Conservation (phyloP, 768 basidiomycete genomes). For the Boletus sp. region DNA sequence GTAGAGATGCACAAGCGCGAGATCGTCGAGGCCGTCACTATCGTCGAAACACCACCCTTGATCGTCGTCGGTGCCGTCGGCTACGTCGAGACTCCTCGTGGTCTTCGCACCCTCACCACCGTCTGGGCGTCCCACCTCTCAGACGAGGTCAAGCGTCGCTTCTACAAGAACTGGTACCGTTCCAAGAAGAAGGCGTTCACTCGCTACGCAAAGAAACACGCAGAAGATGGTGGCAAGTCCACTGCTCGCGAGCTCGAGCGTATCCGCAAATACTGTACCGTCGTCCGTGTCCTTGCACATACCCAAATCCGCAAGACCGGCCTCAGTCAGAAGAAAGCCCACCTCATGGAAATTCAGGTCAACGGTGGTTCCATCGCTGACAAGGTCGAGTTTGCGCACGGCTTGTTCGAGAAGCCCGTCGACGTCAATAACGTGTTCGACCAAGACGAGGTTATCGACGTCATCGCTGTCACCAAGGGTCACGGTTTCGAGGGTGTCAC, state of each 20-base stretch:
- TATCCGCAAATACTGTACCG: conserved; percentile 99
- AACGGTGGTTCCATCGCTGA: conserved; percentile 95
- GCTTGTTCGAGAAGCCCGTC: conserved; percentile 95
- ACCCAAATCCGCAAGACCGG: conserved; percentile 99
- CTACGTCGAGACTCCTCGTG: conserved; percentile 99
- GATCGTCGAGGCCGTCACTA: conserved; percentile 95
- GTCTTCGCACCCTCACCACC: conserved; percentile 97
- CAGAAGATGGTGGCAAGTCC: conserved; percentile 91
- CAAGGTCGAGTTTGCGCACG: conserved; percentile 95
- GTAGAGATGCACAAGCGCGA: conserved; percentile 99
- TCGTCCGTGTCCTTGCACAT: conserved; percentile 99
- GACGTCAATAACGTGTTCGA: conserved; percentile 87
- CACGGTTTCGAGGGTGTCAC: conserved; percentile 99
- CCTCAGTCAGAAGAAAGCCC: conserved; percentile 98
- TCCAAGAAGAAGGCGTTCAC: conserved; percentile 99
- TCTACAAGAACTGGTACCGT: conserved; percentile 99
- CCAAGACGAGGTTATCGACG: conserved; percentile 94
- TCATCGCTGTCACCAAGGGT: conserved; percentile 99
- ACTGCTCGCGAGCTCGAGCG: conserved; percentile 96
- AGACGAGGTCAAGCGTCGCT: conserved; percentile 96
- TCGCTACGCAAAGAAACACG: conserved; percentile 99
- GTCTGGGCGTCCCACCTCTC: conserved; percentile 98
- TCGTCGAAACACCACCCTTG: conserved; percentile 96
- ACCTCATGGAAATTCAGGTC: conserved; percentile 99
- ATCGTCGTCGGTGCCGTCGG: conserved; percentile 97